Base-by-base conservation (phyloP, 306 rosid species). In the Vigna trinervia region DNA sequence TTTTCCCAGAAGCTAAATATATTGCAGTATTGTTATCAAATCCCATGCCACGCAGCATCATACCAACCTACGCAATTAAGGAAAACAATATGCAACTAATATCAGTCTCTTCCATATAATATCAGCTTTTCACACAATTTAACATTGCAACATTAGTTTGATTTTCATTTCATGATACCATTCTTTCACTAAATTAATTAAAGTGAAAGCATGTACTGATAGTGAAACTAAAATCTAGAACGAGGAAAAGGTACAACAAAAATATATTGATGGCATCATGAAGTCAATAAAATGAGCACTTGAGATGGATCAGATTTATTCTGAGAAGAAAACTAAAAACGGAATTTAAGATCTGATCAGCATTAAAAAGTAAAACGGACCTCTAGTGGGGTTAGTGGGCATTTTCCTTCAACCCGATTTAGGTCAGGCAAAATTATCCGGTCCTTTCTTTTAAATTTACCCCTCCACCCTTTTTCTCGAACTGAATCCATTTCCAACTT, bases 21-120 rank as follows among this genome's bases (percentile, higher is more conserved):
- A 96, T 86, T 71, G 94, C 85, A 5, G 97, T 96, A 74, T 76
- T 84, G 83, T 92, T 92, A 78, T 85, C 86, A 75, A 96, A 91
- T 54, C 98, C 99, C 97, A 96, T 89, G 80, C 96, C 99, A 11
- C 94, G 93, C 39, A 96, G 88, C 91, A 96, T 87, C 94, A 92
- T 83, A 38, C 98, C 99, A 56, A 92, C 99, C 99, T 96, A 85
- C 77, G 58, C 52, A 57, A 71, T 85, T 74, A 67, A 80, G 54
- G 71, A 82, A 82, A 78, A 80, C 64, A 70, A 74, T 57, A 68
- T n/a, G 50, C 81, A 84, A 66, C 64, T 77, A 80, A 67, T 28
- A 76, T 66, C 32, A 75, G 80, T 76, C 57, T 50, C 80, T 73
- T 77, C 46, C 14, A 65, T 3, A 46, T 43, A 69, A 62, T 32